A percentile compares a stretch with the other conserved stretches of the same genome.
Conservation (phyloP, 208 protist species). For the Crithidia fasciculata region DNA sequence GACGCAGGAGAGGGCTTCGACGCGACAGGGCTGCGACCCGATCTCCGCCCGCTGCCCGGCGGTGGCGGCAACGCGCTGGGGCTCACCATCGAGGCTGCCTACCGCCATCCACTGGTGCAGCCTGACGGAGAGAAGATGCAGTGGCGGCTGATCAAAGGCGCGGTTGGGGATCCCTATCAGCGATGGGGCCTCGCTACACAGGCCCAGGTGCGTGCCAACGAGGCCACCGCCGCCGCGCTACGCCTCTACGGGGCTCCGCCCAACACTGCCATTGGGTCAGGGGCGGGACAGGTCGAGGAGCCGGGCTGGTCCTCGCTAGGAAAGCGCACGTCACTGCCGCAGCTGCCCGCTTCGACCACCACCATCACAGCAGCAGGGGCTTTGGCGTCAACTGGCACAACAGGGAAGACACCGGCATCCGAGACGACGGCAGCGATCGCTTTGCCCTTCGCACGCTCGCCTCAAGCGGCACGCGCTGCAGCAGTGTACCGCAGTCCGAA, state of each 20-base stretch:
- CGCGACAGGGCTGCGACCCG: conserved; percentile 28
- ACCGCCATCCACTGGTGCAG: conserved; percentile 46
- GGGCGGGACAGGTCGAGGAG: not conserved
- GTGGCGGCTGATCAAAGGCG: conserved; percentile 36
- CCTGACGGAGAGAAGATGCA: conserved; percentile 27
- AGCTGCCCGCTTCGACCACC: not conserved
- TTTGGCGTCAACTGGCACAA: not conserved
- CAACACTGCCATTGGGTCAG: not conserved
- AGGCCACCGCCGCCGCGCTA: conserved; percentile 10
- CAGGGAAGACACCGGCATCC: not conserved
- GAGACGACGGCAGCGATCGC: not conserved
- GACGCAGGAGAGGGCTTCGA: conserved; percentile 21
- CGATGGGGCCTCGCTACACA: conserved; percentile 47
- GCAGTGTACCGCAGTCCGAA: conserved; percentile 21
- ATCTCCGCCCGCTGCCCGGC: conserved; percentile 30
- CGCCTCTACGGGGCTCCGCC: not conserved
- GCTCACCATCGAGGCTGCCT: conserved; percentile 42
- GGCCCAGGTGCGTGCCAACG: conserved; percentile 26
- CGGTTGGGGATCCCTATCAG: conserved; percentile 51
- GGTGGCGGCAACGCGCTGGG: conserved; percentile 54
- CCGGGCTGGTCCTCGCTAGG: conserved; percentile 6
- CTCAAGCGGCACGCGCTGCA: conserved; percentile 21
- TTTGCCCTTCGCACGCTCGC: not conserved
- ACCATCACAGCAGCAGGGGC: not conserved
- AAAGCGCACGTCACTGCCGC: not conserved